phyloP scores from a whole-genome alignment of 345 rosid genomes.

The Sapria himalayana region DNA sequence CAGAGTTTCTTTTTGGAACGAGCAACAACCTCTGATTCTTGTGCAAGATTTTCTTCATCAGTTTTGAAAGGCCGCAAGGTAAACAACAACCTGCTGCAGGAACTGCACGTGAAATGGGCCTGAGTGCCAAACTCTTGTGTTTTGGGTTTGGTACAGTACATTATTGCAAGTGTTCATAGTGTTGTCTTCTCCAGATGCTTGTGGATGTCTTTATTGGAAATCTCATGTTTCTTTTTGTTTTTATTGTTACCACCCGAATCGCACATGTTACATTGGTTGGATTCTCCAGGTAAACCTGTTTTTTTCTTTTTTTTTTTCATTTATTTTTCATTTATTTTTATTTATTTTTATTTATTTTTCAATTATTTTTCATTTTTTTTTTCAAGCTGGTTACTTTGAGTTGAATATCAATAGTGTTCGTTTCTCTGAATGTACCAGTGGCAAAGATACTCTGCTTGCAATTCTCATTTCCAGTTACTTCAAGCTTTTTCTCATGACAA shows the following conservation, averaged over 20 bases:
- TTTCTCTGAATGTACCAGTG: slow-evolving; percentile 15
- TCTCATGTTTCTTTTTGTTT: slow-evolving; percentile 24
- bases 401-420: slow-evolving; percentile 1
- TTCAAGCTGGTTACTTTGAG: neutral
- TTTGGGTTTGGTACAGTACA: too few species aligned
- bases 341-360: too few species aligned
- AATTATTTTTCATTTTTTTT: too few species aligned
- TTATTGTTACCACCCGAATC: slow-evolving; percentile 21
- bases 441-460: slow-evolving; percentile 27
- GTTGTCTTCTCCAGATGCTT: slow-evolving; percentile 23
- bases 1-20: slow-evolving; percentile 28
- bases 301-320: too few species aligned
- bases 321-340: too few species aligned
- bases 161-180: too few species aligned
- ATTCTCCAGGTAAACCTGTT: slow-evolving; percentile 22
- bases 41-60: slow-evolving; percentile 17
- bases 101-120: too few species aligned
- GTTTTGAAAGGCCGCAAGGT: slow-evolving; percentile 24
- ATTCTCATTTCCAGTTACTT: slow-evolving; percentile 55
- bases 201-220: slow-evolving; percentile 41
- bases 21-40: slow-evolving; percentile 20
- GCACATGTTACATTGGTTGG: slow-evolving; percentile 16
- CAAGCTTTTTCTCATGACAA: slow-evolving; percentile 46
- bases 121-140: too few species aligned
- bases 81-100: too few species aligned